phyloP scores from a whole-genome alignment of 345 rosid species.

The Eucalyptus cloeziana region DNA sequence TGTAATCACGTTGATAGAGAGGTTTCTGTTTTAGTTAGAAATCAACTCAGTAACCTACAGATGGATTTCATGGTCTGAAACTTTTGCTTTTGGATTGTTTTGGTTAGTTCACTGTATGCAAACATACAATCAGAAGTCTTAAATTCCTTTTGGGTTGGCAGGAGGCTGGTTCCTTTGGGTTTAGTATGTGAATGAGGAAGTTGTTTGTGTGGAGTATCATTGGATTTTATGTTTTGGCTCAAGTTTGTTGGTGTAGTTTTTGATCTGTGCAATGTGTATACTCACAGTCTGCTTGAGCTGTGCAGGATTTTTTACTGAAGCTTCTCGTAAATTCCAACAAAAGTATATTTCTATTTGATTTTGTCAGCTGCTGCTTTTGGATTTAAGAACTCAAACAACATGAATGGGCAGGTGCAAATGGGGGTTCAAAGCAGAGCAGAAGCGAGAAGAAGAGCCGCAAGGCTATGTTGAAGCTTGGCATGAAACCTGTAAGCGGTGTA shows the following conservation, averaged over 20 bases:
- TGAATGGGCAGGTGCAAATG: constrained; percentile 40
- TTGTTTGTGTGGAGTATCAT: background rate
- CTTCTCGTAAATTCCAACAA: background rate
- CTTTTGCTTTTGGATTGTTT: background rate
- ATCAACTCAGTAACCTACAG: background rate
- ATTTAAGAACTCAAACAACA: background rate
- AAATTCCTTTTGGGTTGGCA: background rate
- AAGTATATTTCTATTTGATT: background rate
- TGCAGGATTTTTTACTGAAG: background rate
- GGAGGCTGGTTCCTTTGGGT: background rate
- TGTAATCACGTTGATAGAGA: background rate
- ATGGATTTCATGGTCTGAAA: background rate
- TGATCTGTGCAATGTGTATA: background rate
- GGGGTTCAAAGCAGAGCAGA: constrained; percentile 73
- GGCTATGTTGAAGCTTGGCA: constrained; percentile 80
- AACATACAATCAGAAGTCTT: background rate
- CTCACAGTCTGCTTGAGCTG: background rate
- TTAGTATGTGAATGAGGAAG: background rate
- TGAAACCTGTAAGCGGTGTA: constrained; percentile 75
- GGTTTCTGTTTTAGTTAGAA: background rate
- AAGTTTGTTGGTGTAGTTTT: background rate
- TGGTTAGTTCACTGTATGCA: background rate
- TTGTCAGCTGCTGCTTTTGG: background rate
- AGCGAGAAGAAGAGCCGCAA: constrained; percentile 90
- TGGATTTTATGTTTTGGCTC: background rate